Evolutionary conservation across 2,329 filamentous ascomycete genomes (phyloP), one percentile per base, ranked within the genome.

Genomic region (Teratosphaeria gauchensis): DNA sequence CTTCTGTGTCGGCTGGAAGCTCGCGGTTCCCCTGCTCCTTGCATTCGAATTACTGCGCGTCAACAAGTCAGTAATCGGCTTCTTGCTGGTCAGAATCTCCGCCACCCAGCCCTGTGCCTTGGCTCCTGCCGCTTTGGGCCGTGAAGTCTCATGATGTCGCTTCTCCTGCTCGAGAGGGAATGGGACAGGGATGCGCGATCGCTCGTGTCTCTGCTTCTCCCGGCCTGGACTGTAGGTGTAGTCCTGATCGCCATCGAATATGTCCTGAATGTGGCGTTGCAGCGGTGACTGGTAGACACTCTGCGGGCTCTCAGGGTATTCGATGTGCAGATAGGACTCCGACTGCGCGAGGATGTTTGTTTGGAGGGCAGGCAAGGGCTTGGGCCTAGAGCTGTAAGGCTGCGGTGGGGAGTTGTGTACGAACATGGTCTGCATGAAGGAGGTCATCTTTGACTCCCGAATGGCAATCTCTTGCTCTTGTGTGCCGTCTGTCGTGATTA

Each of bases 401-500:
- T 72, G 69, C 60, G 66, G 65, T 57, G 69, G 66, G 61, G 74
- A 73, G 61, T 69, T 64, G 63, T 68, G 69, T 64, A 88, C 86
- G 77, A 80, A 90, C 87, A 90, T 88, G 73, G 88, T 91, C 66
- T 86, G 89, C 71, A 91, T 87, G 77, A 91, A 89, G 65, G 87
- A 88, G 72, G 86, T 83, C 88, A 90, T 90, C 21, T 5, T 21
- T 28, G 12, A 16, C 54, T 38, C 42, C 6, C 42, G 21, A 28
- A 19, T 6, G n/a, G 42, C 42, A 21, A 11, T 24, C 9, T 48
- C n/a, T 21, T 48, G 42, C 42, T 48, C 42, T 48, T 48, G 42
- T 48, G 42, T 21, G n/a, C 42, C 42, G 38, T 16, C 16, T 48
- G 42, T 48, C 42, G n/a, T 48, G 42, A 48, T 48, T 48, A 19